Evolutionary conservation across 768 basidiomycete species (phyloP).

Genomic region (Tricholoma flavovirens): DNA sequence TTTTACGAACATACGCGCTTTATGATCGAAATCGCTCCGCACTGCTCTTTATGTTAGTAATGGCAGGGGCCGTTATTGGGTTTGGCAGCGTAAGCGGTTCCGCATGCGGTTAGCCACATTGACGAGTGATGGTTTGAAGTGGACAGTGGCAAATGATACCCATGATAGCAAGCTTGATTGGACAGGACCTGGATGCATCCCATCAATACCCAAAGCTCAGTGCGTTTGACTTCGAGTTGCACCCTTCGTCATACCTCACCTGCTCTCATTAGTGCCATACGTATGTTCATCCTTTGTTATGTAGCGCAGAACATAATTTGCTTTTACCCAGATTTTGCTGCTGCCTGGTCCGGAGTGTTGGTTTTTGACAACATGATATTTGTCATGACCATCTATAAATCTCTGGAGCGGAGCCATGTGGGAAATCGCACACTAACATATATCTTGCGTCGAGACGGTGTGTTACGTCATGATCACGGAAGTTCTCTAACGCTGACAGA

Average conservation of each 20-base stretch:
- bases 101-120: not conserved
- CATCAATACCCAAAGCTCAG: conserved; percentile 16
- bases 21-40: conserved; percentile 27
- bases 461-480: conserved; percentile 4
- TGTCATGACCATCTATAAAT: conserved; percentile 33
- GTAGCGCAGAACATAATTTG: not conserved
- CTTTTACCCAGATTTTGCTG: conserved; percentile 23
- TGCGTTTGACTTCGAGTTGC: conserved; percentile 6
- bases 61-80: conserved; percentile 21
- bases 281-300: conserved; percentile 7
- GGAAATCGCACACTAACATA: conserved; percentile 20
- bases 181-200: conserved; percentile 17
- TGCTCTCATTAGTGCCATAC: conserved; percentile 10
- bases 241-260: not conserved
- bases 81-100: conserved; percentile 21
- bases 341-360: conserved; percentile 36
- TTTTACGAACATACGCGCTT: conserved; percentile 36
- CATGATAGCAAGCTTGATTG: not conserved
- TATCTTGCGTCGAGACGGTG: conserved; percentile 40
- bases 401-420: conserved; percentile 19
- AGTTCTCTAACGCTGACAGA: not conserved
- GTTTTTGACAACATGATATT: conserved; percentile 38
- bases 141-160: conserved; percentile 16
- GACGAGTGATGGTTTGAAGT: conserved; percentile 11
- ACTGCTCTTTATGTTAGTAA: conserved; percentile 20